A percentile compares a stretch with the other conserved stretches of the same genome.
phyloP scores from a whole-genome alignment of 495 filamentous ascomycete genomes.

The Parathielavia hyrcaniae region DNA sequence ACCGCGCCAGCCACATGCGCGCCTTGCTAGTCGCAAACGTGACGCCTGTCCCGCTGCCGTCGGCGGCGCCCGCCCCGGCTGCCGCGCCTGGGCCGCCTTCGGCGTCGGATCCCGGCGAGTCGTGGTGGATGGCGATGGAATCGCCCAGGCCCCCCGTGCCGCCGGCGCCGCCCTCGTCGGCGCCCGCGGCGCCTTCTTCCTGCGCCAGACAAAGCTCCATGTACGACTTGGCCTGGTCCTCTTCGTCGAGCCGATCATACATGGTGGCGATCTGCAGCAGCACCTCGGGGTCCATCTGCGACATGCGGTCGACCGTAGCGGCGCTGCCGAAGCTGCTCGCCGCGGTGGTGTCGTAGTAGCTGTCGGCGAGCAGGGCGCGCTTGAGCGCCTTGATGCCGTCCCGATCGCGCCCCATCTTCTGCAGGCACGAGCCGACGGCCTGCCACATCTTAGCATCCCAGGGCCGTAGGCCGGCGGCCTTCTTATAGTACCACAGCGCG shows the following conservation, averaged over 20 bases:
- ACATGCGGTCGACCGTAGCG: constrained; percentile 31
- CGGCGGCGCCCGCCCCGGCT: constrained; percentile 35
- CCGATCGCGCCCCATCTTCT: constrained; percentile 71
- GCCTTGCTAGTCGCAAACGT: constrained; percentile 87
- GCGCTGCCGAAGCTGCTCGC: constrained; percentile 44
- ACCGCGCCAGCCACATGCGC: constrained; percentile 85
- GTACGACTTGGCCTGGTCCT: constrained; percentile 75
- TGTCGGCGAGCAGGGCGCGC: constrained; percentile 76
- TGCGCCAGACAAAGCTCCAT: constrained; percentile 94
- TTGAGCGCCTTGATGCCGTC: constrained; percentile 94
- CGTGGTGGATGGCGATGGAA: constrained; percentile 41
- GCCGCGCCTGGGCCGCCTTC: constrained; percentile 33
- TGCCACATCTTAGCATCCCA: constrained; percentile 99
- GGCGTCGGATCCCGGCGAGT: constrained; percentile 47
- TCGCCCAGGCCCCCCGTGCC: constrained; percentile 36
- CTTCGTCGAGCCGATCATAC: constrained; percentile 71
- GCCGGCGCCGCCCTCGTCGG: constrained; percentile 24
- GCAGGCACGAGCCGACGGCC: constrained; percentile 84
- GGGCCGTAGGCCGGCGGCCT: constrained; percentile 79
- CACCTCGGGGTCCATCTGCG: constrained; percentile 81
- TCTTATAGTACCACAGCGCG: constrained; percentile 94
- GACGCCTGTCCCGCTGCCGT: constrained; percentile 66
- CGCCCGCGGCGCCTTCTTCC: constrained; percentile 56
- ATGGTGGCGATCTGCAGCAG: constrained; percentile 83
- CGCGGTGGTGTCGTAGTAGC: constrained; percentile 60